Base-by-base conservation (phyloP, 2,329 filamentous ascomycete species). In the Alternaria sp. region DNA sequence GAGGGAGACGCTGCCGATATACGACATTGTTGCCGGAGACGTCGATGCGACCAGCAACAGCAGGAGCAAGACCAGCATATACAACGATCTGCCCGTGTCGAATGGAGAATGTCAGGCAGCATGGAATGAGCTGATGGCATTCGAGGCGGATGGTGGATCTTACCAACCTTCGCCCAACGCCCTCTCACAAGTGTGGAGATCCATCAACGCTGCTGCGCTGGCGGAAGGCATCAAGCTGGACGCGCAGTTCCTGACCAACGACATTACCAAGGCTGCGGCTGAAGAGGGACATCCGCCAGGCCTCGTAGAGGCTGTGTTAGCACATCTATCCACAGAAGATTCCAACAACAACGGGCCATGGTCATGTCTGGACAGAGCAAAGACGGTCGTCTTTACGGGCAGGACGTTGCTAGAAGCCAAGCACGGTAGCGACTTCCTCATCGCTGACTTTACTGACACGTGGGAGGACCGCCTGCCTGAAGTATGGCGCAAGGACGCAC, bases 41-140 rank as follows among this genome's bases (percentile, higher is more conserved):
- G 68, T 72, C 5, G 67, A 75, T 53, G 68, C 75, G 11, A 65
- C 59, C 7, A 47, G 69, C 72, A 74, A 74, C 51, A 67, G 70
- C 52, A 63, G 60, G 26, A 73, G 74, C 28, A 82, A 81, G 60
- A 66, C 73, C 5, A 61, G 70, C 39, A 58, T 87, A 2, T 84
- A 86, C 62, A 73, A 72, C 9, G 77, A 87, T 68, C 78, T 87
- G 4, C 86, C 86, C 2, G 72, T 87, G 20, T 87, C 85, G 18
- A 67, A 80, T 16, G 79, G 69, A 6, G 82, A 88, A 67, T 87
- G 85, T 63, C 78, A 83, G 59, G 61, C 63, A 8, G 84, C 74
- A 2, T 88, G 85, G 85, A 71, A 67, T 38, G 79, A 83, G 41
- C 65, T 87, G 12, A 81, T 84, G 66, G 86, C 83, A 30, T 88